Evolutionary conservation across 768 basidiomycete genomes (phyloP).

Genomic region (Cystoderma amianthinum): DNA sequence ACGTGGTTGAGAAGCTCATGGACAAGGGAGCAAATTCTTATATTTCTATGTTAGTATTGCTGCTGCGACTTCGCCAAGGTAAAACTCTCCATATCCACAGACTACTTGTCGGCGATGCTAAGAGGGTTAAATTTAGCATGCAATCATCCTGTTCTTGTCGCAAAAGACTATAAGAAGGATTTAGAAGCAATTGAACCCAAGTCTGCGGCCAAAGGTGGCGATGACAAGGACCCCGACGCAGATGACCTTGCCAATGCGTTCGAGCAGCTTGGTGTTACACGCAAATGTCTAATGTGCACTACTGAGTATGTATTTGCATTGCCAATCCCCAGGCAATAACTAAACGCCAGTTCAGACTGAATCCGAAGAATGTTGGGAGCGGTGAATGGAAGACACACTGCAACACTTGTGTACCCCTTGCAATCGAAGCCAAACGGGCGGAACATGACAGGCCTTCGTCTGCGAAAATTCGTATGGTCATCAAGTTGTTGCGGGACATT

Average conservation of each 20-base stretch:
- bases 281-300: slow-evolving; percentile 78
- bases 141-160: slow-evolving; percentile 80
- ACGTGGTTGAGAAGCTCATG: slow-evolving; percentile 63
- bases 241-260: slow-evolving; percentile 77
- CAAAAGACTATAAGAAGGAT: slow-evolving; percentile 69
- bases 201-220: slow-evolving; percentile 37
- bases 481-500: slow-evolving; percentile 65
- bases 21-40: slow-evolving; percentile 53
- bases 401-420: slow-evolving; percentile 48
- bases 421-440: slow-evolving; percentile 36
- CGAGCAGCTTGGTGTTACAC: slow-evolving; percentile 58
- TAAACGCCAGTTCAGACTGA: no score
- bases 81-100: no score
- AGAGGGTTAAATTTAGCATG: slow-evolving; percentile 50
- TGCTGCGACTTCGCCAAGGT: slow-evolving; percentile 90
- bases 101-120: not conserved
- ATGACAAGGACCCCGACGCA: slow-evolving; percentile 48
- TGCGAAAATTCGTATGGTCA: slow-evolving; percentile 81
- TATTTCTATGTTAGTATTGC: slow-evolving; percentile 61
- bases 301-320: slow-evolving; percentile 39
- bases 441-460: slow-evolving; percentile 60
- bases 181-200: slow-evolving; percentile 71
- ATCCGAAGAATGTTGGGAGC: slow-evolving; percentile 24
- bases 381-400: slow-evolving; percentile 46
- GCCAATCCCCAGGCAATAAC: no score